Conservation (phyloP, 192 early-diverging fungal genomes). For the Cetraspora pellucida region DNA sequence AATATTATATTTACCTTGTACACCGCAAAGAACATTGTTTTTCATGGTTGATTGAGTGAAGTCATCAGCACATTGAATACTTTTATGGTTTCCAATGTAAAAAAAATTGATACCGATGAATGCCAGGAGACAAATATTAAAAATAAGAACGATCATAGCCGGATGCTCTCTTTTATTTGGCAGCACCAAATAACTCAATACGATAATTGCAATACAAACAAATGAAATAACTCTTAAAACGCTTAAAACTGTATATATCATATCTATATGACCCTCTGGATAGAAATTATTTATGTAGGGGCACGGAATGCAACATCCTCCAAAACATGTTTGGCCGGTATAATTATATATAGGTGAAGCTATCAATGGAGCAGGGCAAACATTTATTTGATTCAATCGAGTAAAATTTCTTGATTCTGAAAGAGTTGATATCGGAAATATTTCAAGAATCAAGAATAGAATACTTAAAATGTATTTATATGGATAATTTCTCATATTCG, state of each 20-base stretch:
- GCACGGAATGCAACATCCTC: neutral
- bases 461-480: too few relatives aligned
- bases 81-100: neutral
- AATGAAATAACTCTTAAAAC: neutral
- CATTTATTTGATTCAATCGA: neutral
- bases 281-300: conserved; percentile 6
- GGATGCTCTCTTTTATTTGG: conserved; percentile 12
- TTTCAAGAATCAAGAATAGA: too few relatives aligned
- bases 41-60: conserved; percentile 3
- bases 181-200: neutral
- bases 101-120: neutral
- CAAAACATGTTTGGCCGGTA: neutral
- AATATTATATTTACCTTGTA: conserved; percentile 11
- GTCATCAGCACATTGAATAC: neutral
- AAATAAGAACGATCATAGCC: neutral
- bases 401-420: too few relatives aligned
- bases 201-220: neutral
- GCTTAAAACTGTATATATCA: neutral
- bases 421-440: too few relatives aligned
- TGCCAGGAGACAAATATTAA: neutral
- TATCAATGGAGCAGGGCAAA: neutral
- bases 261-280: neutral
- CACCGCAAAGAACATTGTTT: neutral
- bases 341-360: neutral
- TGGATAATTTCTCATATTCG: too few relatives aligned